phyloP scores from a whole-genome alignment of 208 protist species.

The Trypanosoma caninum region DNA sequence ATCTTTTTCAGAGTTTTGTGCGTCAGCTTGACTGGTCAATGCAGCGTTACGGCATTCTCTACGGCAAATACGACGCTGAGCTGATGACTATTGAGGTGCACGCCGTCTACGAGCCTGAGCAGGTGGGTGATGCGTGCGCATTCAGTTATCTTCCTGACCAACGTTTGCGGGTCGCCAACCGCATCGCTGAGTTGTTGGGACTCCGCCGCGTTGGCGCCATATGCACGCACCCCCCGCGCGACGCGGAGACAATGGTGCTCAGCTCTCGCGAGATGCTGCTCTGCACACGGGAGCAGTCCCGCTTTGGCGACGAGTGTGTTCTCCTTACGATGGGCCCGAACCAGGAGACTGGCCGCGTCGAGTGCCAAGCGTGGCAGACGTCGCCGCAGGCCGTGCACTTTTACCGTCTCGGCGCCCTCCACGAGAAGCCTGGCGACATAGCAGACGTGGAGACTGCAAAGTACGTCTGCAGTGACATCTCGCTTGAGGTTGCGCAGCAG shows the following conservation, averaged over 20 bases:
- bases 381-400: conserved; percentile 84
- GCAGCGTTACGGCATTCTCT: conserved; percentile 85
- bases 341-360: conserved; percentile 24
- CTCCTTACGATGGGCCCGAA: conserved; percentile 75
- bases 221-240: conserved; percentile 72
- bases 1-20: conserved; percentile 86
- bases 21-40: conserved; percentile 65
- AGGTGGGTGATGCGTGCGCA: conserved; percentile 52
- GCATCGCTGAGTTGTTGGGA: conserved; percentile 57
- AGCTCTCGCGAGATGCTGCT: conserved; percentile 68
- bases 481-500: conserved; percentile 76
- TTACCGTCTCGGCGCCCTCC: conserved; percentile 69
- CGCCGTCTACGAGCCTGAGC: conserved; percentile 85
- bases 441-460: conserved; percentile 27
- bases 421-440: conserved; percentile 28
- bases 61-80: conserved; percentile 59
- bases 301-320: conserved; percentile 85
- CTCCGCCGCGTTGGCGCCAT: conserved; percentile 76
- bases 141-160: conserved; percentile 47
- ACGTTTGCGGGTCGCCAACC: conserved; percentile 42
- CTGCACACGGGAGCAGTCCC: conserved; percentile 75
- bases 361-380: conserved; percentile 85
- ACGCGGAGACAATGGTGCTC: conserved; percentile 36
- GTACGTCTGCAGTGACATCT: conserved; percentile 51
- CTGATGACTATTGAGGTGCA: conserved; percentile 62